Evolutionary conservation across 1,284 basidiomycete genomes (phyloP), one percentile per base, ranked within the genome.

Genomic region (Peniophora sp.): DNA sequence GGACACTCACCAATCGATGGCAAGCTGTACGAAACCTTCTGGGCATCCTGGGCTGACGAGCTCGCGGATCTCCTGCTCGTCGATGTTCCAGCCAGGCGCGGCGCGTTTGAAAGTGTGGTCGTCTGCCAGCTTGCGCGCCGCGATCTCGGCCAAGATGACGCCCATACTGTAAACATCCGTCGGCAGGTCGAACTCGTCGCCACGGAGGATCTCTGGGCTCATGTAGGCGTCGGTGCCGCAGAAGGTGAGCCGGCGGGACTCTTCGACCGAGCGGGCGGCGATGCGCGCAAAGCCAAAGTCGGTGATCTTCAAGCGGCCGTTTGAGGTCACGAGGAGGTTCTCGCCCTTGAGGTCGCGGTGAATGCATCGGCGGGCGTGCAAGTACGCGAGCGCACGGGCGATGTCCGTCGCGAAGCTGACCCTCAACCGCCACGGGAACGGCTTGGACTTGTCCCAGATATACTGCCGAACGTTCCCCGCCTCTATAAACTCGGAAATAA

Each of bases 281-380:
- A 98, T 97, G 38, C 93, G 79, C 2, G 93, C 92, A 61, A 94
- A 96, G 8, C 94, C 94, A 68, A 98, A 98, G 65, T 98, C 96
- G 35, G 93, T 96, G 59, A 97, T 85, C 72, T 98, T 99, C 65
- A 98, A 78, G 45, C 96, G 83, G 24, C 93, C 89, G 62, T 98
- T 97, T 36, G 85, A 74, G 0, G 94, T 97, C 36, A 97, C 85
- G 34, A 97, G 81, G n/a, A 97, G 76, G 62, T 99, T 99, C 69
- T 97, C 95, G 39, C 94, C 93, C 67, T 99, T 99, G 57, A 98
- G 78, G 67, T 99, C 96, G 36, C 84, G 82, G 60, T 87, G 85
- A 52, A 88, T 87, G 65, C 86, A 87, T 63, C 92, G 90, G 38
- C 96, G 80, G 6, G 95, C 94, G 61, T 98, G 96, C 3, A 99